Evolutionary conservation across 2,329 filamentous ascomycete species (phyloP).

Genomic region (Neurospora crassa): DNA sequence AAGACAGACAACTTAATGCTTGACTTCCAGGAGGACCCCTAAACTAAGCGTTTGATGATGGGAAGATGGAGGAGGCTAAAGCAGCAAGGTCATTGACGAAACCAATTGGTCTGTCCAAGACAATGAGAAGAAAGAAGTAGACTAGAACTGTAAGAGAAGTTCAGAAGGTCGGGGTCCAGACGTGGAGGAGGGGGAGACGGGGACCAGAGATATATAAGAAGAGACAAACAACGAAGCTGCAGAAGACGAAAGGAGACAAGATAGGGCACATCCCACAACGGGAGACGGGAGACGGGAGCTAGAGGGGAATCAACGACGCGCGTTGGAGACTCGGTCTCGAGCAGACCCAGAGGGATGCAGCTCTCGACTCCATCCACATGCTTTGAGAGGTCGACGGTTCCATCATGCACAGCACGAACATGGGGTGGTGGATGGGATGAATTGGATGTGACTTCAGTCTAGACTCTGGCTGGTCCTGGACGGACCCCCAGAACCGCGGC

Average conservation of each 20-base stretch:
- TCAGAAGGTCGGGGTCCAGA: slow-evolving; percentile 18
- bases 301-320: not conserved
- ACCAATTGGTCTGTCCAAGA: slow-evolving; percentile 25
- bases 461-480: not conserved
- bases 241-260: slow-evolving; percentile 14
- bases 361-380: not conserved
- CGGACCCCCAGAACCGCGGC: not conserved
- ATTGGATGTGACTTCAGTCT: not conserved
- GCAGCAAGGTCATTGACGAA: slow-evolving; percentile 32
- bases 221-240: slow-evolving; percentile 10
- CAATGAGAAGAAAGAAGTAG: slow-evolving; percentile 21
- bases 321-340: not conserved
- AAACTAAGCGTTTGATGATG: not conserved
- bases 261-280: slow-evolving; percentile 3
- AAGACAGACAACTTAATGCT: slow-evolving; percentile 1
- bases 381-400: not conserved
- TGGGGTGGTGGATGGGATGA: not conserved
- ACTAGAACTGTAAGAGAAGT: slow-evolving; percentile 8
- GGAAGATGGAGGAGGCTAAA: slow-evolving; percentile 21
- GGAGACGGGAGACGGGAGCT: not conserved
- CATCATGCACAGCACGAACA: not conserved
- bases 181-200: slow-evolving; percentile 28
- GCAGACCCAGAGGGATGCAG: not conserved
- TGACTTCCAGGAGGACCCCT: slow-evolving; percentile 1
- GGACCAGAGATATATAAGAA: slow-evolving; percentile 34